These are phyloP conservation scores for Tuber borchii DNA, from an alignment of 495 filamentous ascomycete genomes.

Conservation along the genomic window DNA sequence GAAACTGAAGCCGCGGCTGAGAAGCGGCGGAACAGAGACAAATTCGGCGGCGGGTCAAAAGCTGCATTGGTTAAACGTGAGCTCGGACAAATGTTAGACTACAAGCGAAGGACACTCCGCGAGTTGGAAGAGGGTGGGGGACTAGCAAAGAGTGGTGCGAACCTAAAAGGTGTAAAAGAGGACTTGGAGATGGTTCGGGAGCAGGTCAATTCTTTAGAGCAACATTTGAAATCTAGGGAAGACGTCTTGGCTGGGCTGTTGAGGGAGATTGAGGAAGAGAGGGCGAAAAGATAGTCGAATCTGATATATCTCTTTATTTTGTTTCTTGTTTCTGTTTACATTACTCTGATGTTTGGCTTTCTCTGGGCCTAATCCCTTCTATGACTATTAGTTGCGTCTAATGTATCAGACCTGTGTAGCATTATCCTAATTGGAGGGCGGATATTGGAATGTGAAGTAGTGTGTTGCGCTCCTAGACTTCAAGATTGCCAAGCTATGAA, in stretches of 20 bases:
- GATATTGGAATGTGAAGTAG: neutral
- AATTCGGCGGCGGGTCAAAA: conserved; percentile 47
- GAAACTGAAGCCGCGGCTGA: conserved; percentile 64
- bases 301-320: conserved; percentile 4
- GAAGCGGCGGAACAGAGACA: conserved; percentile 52
- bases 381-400: neutral
- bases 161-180: conserved; percentile 55
- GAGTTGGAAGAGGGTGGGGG: conserved; percentile 71
- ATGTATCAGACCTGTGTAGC: neutral
- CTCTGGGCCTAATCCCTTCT: neutral
- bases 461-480: neutral
- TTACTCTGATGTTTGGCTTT: neutral
- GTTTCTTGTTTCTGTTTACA: neutral
- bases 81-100: conserved; percentile 79
- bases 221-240: conserved; percentile 55
- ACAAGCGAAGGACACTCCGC: conserved; percentile 61
- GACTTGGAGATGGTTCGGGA: conserved; percentile 69
- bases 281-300: conserved; percentile 38
- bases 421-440: neutral
- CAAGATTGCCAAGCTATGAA: neutral
- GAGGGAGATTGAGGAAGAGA: conserved; percentile 61
- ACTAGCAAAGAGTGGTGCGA: conserved; percentile 56
- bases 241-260: conserved; percentile 55
- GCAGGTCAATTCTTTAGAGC: conserved; percentile 65
- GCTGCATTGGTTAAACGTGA: conserved; percentile 88